A percentile compares a stretch with the other conserved stretches of the same genome.
Conservation (phyloP, 2,329 filamentous ascomycete species). For the Fusarium brevicatenulatum region DNA sequence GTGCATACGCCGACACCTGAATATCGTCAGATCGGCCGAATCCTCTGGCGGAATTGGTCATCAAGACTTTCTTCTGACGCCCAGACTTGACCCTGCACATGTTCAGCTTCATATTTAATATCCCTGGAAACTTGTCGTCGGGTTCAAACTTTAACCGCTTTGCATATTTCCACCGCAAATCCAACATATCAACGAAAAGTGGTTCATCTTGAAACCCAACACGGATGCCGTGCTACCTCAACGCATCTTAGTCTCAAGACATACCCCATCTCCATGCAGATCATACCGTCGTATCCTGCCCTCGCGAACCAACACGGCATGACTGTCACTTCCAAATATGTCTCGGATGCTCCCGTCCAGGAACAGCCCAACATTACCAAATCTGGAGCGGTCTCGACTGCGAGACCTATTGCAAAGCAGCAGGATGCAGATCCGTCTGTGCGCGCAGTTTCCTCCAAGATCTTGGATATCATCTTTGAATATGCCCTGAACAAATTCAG, state of each 20-base stretch:
- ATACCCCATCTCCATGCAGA: not conserved
- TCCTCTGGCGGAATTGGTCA: not conserved
- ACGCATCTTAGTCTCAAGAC: not conserved
- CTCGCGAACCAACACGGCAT: not conserved
- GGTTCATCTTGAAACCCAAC: not conserved
- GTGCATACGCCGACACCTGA: not conserved
- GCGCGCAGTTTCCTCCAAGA: not conserved
- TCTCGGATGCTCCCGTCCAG: not conserved
- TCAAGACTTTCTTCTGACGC: not conserved
- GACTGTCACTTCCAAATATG: not conserved
- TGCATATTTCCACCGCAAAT: not conserved
- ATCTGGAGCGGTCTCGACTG: not conserved
- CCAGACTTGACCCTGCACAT: not conserved
- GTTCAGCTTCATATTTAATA: not conserved
- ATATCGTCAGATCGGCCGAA: not conserved
- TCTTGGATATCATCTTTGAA: constrained; percentile 6
- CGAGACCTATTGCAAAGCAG: not conserved
- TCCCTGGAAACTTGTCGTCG: not conserved
- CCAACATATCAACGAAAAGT: not conserved
- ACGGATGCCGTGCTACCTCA: not conserved
- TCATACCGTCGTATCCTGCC: not conserved
- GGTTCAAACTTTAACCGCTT: not conserved
- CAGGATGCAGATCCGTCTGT: not conserved
- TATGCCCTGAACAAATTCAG: constrained; percentile 18
- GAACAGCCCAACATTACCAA: not conserved